A percentile compares a stretch with the other conserved stretches of the same genome.
Conservation (phyloP, 2,329 filamentous ascomycete genomes). For the Lasiodiplodia sp. region DNA sequence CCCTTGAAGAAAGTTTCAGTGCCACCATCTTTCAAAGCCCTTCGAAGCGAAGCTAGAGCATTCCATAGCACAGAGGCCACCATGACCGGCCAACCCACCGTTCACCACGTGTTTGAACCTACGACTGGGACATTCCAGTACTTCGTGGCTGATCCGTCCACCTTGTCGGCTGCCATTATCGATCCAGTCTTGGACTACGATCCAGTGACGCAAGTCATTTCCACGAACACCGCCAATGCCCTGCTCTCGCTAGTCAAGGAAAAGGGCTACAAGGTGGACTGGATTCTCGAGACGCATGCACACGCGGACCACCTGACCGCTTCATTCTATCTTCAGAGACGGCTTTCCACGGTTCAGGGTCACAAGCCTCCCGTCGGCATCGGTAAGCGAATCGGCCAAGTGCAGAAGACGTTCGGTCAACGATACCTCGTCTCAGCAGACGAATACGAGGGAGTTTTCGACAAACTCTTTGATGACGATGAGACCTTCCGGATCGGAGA, state of each 20-base stretch:
- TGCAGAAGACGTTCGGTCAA: conserved; percentile 58
- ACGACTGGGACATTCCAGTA: conserved; percentile 64
- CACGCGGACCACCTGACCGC: conserved; percentile 67
- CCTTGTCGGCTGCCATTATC: conserved; percentile 61
- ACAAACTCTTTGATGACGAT: conserved; percentile 60
- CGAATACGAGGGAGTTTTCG: conserved; percentile 58
- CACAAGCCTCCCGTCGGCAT: conserved; percentile 57
- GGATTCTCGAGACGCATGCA: conserved; percentile 67
- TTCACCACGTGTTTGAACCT: conserved; percentile 44
- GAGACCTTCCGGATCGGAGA: conserved; percentile 60
- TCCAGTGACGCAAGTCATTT: conserved; percentile 50
- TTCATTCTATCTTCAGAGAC: conserved; percentile 61
- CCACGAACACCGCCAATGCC: conserved; percentile 59
- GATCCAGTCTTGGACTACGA: conserved; percentile 67
- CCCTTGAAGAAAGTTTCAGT: not conserved
- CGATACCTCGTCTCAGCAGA: conserved; percentile 54
- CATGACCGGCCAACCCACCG: conserved; percentile 32
- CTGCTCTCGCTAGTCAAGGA: conserved; percentile 55
- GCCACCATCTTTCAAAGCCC: not conserved
- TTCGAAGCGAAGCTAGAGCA: not conserved
- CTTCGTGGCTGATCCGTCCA: conserved; percentile 61
- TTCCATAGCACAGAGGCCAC: not conserved
- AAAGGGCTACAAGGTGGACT: conserved; percentile 55
- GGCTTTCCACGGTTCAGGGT: conserved; percentile 47
- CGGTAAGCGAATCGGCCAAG: conserved; percentile 58